Percentiles rank a stretch among this genome's conserved stretches.
Evolutionary conservation across 2,329 filamentous ascomycete species (phyloP).

Genomic region (Dryadomyces quercus-mongolicae): DNA sequence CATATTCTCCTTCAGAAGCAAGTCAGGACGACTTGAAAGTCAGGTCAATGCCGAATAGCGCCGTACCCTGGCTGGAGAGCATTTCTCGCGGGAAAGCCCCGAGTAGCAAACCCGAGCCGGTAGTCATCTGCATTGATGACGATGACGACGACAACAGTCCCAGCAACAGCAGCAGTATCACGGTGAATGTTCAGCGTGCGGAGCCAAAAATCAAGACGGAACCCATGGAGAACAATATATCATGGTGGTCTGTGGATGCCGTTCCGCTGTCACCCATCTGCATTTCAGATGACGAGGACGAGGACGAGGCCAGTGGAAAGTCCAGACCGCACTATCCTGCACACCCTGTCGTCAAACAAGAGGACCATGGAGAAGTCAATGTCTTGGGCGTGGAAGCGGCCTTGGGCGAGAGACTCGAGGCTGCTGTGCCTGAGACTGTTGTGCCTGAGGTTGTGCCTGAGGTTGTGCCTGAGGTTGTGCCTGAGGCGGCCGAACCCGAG

Average conservation of each 20-base stretch:
- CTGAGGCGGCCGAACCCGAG: background rate
- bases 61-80: background rate
- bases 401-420: too few relatives aligned
- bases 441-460: too few relatives aligned
- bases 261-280: background rate
- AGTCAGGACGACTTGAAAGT: too few relatives aligned
- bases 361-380: background rate
- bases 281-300: slow-evolving; percentile 5
- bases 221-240: background rate
- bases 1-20: too few relatives aligned
- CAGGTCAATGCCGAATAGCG: background rate
- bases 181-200: background rate
- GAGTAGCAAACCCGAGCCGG: background rate
- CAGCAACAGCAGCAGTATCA: background rate
- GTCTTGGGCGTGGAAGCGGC: background rate
- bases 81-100: background rate
- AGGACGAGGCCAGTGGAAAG: background rate
- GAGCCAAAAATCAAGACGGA: background rate
- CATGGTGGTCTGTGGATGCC: background rate
- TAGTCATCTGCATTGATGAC: background rate
- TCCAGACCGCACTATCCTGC: background rate
- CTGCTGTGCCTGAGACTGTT: too few relatives aligned
- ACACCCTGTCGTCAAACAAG: background rate
- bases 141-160: background rate
- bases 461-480: too few relatives aligned